These are phyloP conservation scores for Dictyostelium firmibasis DNA, from an alignment of 78 protist species.

Conservation along the genomic window DNA sequence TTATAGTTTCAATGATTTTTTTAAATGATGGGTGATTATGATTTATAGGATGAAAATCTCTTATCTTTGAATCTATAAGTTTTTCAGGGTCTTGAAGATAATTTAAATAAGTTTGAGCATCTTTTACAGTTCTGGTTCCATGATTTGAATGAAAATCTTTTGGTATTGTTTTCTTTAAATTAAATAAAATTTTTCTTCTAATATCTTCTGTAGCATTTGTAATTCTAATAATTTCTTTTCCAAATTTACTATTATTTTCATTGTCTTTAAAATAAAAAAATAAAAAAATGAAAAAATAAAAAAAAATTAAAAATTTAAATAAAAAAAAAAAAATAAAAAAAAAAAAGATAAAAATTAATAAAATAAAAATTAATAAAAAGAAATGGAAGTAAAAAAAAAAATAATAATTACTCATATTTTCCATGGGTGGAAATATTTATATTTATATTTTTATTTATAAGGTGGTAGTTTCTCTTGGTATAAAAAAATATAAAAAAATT, in stretches of 20 bases:
- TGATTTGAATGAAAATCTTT: not conserved
- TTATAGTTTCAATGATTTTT: not conserved
- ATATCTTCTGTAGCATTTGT: not conserved
- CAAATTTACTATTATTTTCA: not conserved
- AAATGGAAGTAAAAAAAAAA: no score
- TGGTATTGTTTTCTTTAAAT: not conserved
- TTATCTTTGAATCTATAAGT: not conserved
- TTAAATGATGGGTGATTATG: not conserved
- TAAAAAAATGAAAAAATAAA: not conserved
- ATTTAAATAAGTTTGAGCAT: not conserved
- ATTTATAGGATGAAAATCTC: not conserved
- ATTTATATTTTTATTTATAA: no score
- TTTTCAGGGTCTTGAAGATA: not conserved
- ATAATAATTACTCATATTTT: no score
- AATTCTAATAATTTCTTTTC: constrained; percentile 2
- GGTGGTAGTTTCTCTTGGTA: no score
- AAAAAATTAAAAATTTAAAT: no score
- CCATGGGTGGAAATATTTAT: no score
- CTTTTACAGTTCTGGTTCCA: not conserved
- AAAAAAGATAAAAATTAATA: no score
- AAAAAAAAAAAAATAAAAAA: no score
- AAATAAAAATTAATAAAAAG: no score
- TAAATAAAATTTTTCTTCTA: not conserved
- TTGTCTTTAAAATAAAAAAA: not conserved
- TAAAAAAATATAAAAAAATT: no score